Evolutionary conservation across 306 rosid genomes (phyloP).

Genomic region (Prunus fruticosa): DNA sequence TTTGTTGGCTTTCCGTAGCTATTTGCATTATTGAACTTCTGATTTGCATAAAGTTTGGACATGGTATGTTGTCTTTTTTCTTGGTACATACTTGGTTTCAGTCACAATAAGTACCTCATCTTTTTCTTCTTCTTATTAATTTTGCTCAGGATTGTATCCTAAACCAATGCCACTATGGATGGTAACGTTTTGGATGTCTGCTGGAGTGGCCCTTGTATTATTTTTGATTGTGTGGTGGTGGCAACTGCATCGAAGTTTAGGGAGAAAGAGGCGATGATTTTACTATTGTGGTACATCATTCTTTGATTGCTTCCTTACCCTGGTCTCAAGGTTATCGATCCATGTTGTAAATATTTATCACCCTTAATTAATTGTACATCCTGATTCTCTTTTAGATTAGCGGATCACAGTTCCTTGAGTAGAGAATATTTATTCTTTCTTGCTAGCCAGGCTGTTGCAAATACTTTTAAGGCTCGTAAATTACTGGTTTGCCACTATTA

Average conservation of each 20-base stretch:
- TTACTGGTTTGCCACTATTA: conserved; percentile 34
- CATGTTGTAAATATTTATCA: conserved; percentile 64
- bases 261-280: conserved; percentile 67
- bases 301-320: conserved; percentile 60
- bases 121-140: neutral
- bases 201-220: conserved; percentile 48
- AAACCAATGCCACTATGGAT: conserved; percentile 93
- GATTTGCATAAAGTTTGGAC: conserved; percentile 94
- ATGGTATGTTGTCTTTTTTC: conserved; percentile 44
- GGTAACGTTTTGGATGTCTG: conserved; percentile 59
- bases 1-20: conserved; percentile 98
- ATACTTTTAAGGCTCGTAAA: conserved; percentile 34
- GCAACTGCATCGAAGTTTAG: conserved; percentile 64
- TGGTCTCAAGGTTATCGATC: conserved; percentile 36
- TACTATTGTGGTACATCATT: conserved; percentile 36
- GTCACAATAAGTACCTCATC: neutral
- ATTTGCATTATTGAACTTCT: conserved; percentile 96
- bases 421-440: conserved; percentile 35
- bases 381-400: conserved; percentile 49
- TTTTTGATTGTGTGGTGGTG: conserved; percentile 74
- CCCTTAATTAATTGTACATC: conserved; percentile 58
- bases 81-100: neutral
- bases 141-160: conserved; percentile 71
- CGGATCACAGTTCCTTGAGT: conserved; percentile 51
- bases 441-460: conserved; percentile 27